phyloP scores from a whole-genome alignment of 1,284 basidiomycete species.

The Tilletia walkeri region DNA sequence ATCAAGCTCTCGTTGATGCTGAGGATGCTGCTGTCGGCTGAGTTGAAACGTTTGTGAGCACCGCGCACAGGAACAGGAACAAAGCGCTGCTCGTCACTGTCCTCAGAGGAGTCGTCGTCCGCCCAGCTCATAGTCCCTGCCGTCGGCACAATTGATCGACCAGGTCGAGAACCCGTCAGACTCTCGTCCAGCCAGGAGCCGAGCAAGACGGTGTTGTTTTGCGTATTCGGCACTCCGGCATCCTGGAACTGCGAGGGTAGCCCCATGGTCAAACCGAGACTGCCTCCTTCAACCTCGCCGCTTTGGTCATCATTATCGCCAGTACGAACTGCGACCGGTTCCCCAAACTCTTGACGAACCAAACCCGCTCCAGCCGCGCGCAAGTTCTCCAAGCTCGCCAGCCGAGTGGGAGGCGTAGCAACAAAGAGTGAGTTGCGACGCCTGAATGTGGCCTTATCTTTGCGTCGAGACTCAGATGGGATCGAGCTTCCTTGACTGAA shows the following conservation, averaged over 20 bases:
- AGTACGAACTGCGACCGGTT: not conserved
- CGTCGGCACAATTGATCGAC: too few relatives aligned
- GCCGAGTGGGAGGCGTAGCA: not conserved
- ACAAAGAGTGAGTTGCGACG: not conserved
- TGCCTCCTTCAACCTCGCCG: not conserved
- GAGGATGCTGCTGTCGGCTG: not conserved
- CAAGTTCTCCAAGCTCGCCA: slow-evolving; percentile 12
- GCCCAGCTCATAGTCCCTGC: not conserved
- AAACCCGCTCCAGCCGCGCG: not conserved
- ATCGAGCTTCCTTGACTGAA: not conserved
- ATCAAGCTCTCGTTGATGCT: not conserved
- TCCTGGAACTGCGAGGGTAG: not conserved
- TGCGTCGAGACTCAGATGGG: not conserved
- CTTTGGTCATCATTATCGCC: not conserved
- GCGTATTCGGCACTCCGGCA: too few relatives aligned
- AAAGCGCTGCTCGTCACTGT: slow-evolving; percentile 13
- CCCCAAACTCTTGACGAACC: not conserved
- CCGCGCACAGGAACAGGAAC: not conserved
- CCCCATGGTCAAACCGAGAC: not conserved
- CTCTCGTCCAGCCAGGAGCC: slow-evolving; percentile 13
- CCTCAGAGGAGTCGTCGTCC: slow-evolving; percentile 7
- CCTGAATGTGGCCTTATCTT: not conserved
- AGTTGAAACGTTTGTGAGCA: not conserved
- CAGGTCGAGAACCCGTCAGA: not conserved
- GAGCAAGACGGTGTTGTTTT: not conserved